Percentiles rank a stretch among this genome's conserved stretches.
These are phyloP conservation scores for Waltiozyma solani DNA, from an alignment of 1,139 yeast species.

Conservation along the genomic window DNA sequence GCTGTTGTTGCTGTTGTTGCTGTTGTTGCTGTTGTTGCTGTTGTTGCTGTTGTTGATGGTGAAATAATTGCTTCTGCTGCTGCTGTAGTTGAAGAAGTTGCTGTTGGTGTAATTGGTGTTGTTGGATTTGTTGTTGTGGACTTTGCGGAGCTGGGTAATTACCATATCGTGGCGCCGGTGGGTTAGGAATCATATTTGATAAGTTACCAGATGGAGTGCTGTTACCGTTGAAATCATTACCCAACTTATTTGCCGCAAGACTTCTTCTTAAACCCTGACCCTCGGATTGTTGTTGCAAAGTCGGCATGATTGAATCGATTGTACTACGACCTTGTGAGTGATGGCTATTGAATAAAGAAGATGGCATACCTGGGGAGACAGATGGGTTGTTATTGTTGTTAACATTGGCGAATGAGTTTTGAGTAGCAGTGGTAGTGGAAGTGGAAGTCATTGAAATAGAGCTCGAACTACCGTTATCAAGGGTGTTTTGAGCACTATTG, in stretches of 20 bases:
- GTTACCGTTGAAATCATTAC: conserved; percentile 1
- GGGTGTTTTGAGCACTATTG: not conserved
- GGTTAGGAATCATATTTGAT: not conserved
- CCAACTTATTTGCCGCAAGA: not conserved
- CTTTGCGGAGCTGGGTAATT: conserved; percentile 1
- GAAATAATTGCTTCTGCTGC: conserved; percentile 2
- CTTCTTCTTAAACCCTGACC: not conserved
- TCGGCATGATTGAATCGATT: not conserved
- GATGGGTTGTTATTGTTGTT: not conserved
- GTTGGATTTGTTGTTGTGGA: not conserved
- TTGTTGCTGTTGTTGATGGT: conserved; percentile 6
- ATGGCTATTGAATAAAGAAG: not conserved
- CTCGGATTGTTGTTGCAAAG: not conserved
- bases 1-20: not conserved
- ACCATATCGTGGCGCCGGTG: not conserved
- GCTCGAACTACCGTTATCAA: not conserved
- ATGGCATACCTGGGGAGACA: not conserved
- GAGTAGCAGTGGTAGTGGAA: too few species aligned
- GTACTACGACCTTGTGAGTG: not conserved
- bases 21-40: conserved; percentile 1
- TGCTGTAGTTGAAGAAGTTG: conserved; percentile 4
- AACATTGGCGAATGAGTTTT: too few species aligned
- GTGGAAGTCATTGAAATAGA: not conserved
- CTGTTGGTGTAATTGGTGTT: conserved; percentile 1
- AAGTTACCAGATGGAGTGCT: not conserved